Conservation (phyloP, 768 basidiomycete species). For the Suillus luteus region DNA sequence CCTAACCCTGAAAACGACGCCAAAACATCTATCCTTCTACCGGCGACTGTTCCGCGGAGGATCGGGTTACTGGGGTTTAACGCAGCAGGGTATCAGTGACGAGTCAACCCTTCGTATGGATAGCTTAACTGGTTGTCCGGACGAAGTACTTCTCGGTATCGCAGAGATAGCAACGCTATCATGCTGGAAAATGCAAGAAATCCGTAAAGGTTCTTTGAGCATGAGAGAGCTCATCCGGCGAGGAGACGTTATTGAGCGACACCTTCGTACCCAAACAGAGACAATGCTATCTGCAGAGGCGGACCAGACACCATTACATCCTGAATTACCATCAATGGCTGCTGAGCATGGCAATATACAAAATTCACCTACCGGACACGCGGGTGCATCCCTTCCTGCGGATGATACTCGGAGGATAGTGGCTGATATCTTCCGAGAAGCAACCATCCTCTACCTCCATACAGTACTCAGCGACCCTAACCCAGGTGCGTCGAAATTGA, state of each 20-base stretch:
- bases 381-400: slow-evolving; percentile 29
- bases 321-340: slow-evolving; percentile 33
- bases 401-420: slow-evolving; percentile 52
- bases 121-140: slow-evolving; percentile 72
- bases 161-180: slow-evolving; percentile 74
- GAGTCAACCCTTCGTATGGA: slow-evolving; percentile 62
- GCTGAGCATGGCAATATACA: slow-evolving; percentile 19
- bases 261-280: slow-evolving; percentile 49
- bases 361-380: slow-evolving; percentile 24
- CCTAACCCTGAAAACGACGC: slow-evolving; percentile 58
- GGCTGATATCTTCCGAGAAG: slow-evolving; percentile 63
- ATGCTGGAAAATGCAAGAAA: slow-evolving; percentile 71
- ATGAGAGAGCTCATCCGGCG: slow-evolving; percentile 72
- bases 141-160: slow-evolving; percentile 74
- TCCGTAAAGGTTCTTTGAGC: slow-evolving; percentile 66
- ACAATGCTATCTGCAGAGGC: slow-evolving; percentile 31
- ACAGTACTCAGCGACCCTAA: slow-evolving; percentile 67
- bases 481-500: slow-evolving; percentile 54
- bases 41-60: slow-evolving; percentile 62
- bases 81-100: slow-evolving; percentile 32
- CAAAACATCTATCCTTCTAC: slow-evolving; percentile 67
- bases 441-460: slow-evolving; percentile 67
- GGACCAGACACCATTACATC: slow-evolving; percentile 43
- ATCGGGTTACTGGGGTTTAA: slow-evolving; percentile 46
- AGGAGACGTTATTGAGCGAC: slow-evolving; percentile 72